Evolutionary conservation across 192 early-diverging fungal species (phyloP).

Genomic region (Chytriomyces sp.): DNA sequence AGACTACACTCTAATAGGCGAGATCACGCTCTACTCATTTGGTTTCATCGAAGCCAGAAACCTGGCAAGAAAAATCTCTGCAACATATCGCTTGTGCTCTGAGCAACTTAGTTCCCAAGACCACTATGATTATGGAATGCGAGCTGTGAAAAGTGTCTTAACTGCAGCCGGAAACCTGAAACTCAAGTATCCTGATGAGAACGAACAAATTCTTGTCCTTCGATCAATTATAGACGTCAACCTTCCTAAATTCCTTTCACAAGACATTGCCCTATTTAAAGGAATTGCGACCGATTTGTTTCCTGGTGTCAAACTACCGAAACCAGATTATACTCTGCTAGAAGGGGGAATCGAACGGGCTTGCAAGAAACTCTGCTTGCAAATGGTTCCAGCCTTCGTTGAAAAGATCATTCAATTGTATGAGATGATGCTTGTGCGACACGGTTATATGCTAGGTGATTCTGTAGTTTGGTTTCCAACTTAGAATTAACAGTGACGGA

Average conservation of each 20-base stretch:
- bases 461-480: not conserved
- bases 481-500: not conserved
- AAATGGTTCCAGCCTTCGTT: slow-evolving; percentile 58
- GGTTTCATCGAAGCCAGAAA: slow-evolving; percentile 66
- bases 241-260: slow-evolving; percentile 64
- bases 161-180: slow-evolving; percentile 66
- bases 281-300: slow-evolving; percentile 65
- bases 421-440: slow-evolving; percentile 68
- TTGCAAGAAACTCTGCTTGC: slow-evolving; percentile 50
- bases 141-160: slow-evolving; percentile 64
- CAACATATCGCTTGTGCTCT: slow-evolving; percentile 61
- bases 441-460: slow-evolving; percentile 60
- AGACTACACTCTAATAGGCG: slow-evolving; percentile 64
- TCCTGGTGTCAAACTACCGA: slow-evolving; percentile 60
- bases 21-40: slow-evolving; percentile 67
- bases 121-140: slow-evolving; percentile 70
- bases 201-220: slow-evolving; percentile 61
- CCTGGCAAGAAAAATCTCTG: slow-evolving; percentile 60
- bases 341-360: slow-evolving; percentile 51
- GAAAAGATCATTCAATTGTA: slow-evolving; percentile 69
- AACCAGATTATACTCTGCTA: slow-evolving; percentile 59
- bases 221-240: slow-evolving; percentile 67
- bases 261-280: slow-evolving; percentile 65
- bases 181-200: slow-evolving; percentile 63
- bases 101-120: slow-evolving; percentile 67